Conservation (phyloP, 2,329 filamentous ascomycete genomes). For the Verticillium dahliae region DNA sequence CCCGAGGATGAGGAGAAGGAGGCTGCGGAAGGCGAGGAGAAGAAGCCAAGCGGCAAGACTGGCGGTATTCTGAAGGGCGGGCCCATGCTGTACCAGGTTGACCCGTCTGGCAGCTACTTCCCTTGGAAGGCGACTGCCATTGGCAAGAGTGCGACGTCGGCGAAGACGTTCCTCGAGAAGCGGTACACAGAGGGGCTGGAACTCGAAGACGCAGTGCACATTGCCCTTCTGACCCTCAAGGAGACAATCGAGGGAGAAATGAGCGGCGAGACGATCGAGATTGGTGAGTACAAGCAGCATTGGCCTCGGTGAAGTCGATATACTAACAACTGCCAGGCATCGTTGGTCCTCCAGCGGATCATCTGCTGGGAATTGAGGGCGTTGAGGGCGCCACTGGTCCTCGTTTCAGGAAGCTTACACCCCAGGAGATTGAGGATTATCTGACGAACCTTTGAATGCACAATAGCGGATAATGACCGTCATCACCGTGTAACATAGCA, state of each 20-base stretch:
- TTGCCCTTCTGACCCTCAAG: constrained; percentile 93
- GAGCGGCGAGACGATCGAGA: constrained; percentile 98
- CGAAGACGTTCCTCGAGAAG: constrained; percentile 99
- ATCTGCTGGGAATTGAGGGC: constrained; percentile 85
- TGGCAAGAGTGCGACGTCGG: constrained; percentile 95
- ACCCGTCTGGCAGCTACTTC: constrained; percentile 98
- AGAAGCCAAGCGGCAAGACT: constrained; percentile 76
- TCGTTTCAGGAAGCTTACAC: constrained; percentile 87
- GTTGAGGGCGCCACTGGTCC: constrained; percentile 80
- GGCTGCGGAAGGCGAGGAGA: constrained; percentile 54
- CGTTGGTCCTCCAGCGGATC: constrained; percentile 87
- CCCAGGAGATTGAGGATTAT: constrained; percentile 99
- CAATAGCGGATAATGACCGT: constrained; percentile 3
- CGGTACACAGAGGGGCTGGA: constrained; percentile 95
- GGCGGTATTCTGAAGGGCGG: constrained; percentile 93
- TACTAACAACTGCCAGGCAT: constrained; percentile 56
- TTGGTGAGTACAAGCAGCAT: constrained; percentile 55
- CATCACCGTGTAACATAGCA: constrained; percentile 31
- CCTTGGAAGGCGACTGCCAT: constrained; percentile 99
- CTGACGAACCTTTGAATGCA: constrained; percentile 82
- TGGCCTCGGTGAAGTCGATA: not conserved
- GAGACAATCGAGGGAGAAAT: constrained; percentile 99
- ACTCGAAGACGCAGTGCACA: constrained; percentile 96
- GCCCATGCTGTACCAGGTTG: constrained; percentile 96
- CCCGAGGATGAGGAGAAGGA: constrained; percentile 63